Evolutionary conservation across 2,329 filamentous ascomycete genomes (phyloP), one percentile per base, ranked within the genome.

Genomic region (Pseudodiploospora longispora): DNA sequence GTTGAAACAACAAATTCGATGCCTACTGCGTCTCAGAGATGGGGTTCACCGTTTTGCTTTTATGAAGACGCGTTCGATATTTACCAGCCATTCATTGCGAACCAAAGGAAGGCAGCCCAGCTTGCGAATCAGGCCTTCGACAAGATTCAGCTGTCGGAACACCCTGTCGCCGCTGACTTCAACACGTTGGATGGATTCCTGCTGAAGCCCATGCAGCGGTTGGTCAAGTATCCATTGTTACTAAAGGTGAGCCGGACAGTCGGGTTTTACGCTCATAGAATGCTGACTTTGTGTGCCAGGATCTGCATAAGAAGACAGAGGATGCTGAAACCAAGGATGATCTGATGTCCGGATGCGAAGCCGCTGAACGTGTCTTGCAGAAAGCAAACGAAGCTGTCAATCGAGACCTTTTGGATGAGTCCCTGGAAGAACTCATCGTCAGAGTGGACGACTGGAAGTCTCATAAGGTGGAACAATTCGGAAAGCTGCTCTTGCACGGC

Each of bases 401-500:
- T 59, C 83, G 86, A 40, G 88, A 95, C 59, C 78, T 96, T 41
- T 75, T 94, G 42, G 78, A 85, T 40, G 86, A 93, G 58, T 89
- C 90, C 5, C 71, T 95, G 7, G 80, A 85, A 48, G 93, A 97
- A 47, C 74, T 98, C 28, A 82, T 84, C 47, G 69, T 68, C 43
- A 76, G 93, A 41, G 91, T 98, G 1, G 93, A 97, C 58, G 93
- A 98, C 62, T 98, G 93, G 93, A 97, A 96, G 65, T 87, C 85
- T 42, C 87, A 97, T 60, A 81, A 83, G 47, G 83, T 96, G 29
- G 86, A 94, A 49, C 80, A 85, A n/a, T 96, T 98, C 56, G 93
- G 93, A 35, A 85, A 89, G 43, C 71, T 98, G 19, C 73, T 98
- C 30, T 73, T 95, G 27, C 87, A 94, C 55, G 93, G 93, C 31